Evolutionary conservation across 2,329 filamentous ascomycete genomes (phyloP).

Genomic region (Bipolaris oryzae): DNA sequence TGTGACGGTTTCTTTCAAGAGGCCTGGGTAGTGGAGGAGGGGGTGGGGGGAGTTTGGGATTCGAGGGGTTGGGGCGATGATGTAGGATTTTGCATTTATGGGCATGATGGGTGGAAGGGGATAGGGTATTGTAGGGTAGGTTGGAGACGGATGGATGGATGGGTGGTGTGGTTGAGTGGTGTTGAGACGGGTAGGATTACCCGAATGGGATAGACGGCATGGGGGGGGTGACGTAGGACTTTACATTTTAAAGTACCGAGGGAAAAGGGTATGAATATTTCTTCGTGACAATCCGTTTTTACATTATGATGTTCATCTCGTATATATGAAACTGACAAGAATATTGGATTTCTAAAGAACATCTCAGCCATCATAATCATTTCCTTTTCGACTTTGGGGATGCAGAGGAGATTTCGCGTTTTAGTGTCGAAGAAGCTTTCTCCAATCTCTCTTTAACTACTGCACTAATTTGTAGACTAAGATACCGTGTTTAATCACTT

Average conservation of each 20-base stretch:
- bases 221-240: constrained; percentile 16
- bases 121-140: background rate
- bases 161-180: background rate
- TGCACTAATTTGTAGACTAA: too few species aligned
- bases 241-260: background rate
- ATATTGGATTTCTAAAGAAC: too few species aligned
- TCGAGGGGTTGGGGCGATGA: constrained; percentile 30
- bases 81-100: constrained; percentile 30
- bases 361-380: too few species aligned
- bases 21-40: constrained; percentile 59
- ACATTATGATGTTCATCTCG: background rate
- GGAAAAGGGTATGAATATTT: background rate
- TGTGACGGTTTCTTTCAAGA: constrained; percentile 43
- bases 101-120: constrained; percentile 1
- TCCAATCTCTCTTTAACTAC: too few species aligned
- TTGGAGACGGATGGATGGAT: too few species aligned
- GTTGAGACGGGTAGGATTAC: constrained; percentile 6
- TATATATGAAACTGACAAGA: too few species aligned
- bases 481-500: too few species aligned
- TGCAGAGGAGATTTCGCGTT: too few species aligned
- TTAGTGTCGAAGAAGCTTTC: too few species aligned
- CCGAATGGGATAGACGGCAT: constrained; percentile 3
- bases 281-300: background rate
- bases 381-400: too few species aligned
- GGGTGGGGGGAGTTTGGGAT: constrained; percentile 55